Conservation (phyloP, 176 grass and related monocot species). For the Neostapfia colusana region DNA sequence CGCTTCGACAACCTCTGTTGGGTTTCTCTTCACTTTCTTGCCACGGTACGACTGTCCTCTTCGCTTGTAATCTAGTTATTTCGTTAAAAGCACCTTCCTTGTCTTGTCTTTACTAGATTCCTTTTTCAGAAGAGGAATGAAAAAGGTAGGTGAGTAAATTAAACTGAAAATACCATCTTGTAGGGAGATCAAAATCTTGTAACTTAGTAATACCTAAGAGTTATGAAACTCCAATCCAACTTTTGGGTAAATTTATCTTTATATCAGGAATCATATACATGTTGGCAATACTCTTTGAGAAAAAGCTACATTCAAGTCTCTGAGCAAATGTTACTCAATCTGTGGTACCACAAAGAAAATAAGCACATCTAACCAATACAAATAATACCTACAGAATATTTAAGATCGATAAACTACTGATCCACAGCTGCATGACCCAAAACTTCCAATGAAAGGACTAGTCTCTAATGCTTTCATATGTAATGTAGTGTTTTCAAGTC, state of each 20-base stretch:
- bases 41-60: constrained; percentile 91
- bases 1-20: no score
- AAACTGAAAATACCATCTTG: constrained; percentile 4
- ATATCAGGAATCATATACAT: background rate
- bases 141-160: background rate
- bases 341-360: constrained; percentile 22
- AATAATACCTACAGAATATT: constrained; percentile 6
- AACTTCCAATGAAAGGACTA: constrained; percentile 26
- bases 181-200: background rate
- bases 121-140: constrained; percentile 41
- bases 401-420: constrained; percentile 24
- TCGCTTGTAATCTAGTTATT: constrained; percentile 97
- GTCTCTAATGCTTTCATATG: background rate
- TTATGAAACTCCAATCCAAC: constrained; percentile 15
- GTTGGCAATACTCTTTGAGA: constrained; percentile 15
- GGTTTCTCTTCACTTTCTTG: constrained; percentile 87
- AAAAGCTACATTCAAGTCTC: constrained; percentile 8
- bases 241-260: background rate
- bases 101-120: constrained; percentile 69
- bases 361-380: constrained; percentile 2
- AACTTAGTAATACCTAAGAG: background rate
- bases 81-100: constrained; percentile 87
- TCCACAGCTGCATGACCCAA: constrained; percentile 6
- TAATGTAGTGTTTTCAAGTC: no score
- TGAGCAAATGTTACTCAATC: constrained; percentile 20